Evolutionary conservation across 2,329 filamentous ascomycete species (phyloP).

Genomic region (Fusarium hostae): DNA sequence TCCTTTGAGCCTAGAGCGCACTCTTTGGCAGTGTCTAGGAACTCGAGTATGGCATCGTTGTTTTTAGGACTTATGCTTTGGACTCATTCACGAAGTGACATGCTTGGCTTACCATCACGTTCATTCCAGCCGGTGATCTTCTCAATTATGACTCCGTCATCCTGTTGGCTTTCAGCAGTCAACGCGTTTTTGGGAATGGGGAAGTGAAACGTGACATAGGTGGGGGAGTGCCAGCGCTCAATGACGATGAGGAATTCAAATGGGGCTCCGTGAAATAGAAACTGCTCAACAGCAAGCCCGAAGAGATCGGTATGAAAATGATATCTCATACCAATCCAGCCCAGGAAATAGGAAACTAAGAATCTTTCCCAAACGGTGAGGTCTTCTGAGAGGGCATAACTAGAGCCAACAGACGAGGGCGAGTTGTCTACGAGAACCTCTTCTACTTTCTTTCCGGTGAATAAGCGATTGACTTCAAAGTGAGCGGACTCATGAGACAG

Average conservation of each 20-base stretch:
- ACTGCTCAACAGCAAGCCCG: background rate
- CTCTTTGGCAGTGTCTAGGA: background rate
- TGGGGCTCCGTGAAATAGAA: background rate
- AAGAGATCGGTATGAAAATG: background rate
- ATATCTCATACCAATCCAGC: background rate
- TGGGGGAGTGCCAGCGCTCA: background rate
- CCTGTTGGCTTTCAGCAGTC: too few species aligned
- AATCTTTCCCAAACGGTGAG: background rate
- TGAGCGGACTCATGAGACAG: background rate
- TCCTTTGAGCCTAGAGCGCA: fast-evolving
- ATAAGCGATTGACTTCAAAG: background rate
- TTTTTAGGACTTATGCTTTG: background rate
- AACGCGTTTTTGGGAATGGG: background rate
- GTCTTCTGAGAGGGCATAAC: background rate
- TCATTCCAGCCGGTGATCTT: background rate
- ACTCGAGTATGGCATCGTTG: background rate
- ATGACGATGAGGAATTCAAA: background rate
- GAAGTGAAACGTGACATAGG: background rate
- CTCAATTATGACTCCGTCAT: background rate
- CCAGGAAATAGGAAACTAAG: background rate
- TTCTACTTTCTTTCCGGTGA: too few species aligned
- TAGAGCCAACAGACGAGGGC: too few species aligned
- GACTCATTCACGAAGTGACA: background rate
- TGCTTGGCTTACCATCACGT: background rate
- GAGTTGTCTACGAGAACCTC: too few species aligned